Percentiles rank a stretch among this genome's conserved stretches.
These are phyloP conservation scores for Colletotrichum aenigma DNA, from an alignment of 2,329 filamentous ascomycete species.

Conservation along the genomic window DNA sequence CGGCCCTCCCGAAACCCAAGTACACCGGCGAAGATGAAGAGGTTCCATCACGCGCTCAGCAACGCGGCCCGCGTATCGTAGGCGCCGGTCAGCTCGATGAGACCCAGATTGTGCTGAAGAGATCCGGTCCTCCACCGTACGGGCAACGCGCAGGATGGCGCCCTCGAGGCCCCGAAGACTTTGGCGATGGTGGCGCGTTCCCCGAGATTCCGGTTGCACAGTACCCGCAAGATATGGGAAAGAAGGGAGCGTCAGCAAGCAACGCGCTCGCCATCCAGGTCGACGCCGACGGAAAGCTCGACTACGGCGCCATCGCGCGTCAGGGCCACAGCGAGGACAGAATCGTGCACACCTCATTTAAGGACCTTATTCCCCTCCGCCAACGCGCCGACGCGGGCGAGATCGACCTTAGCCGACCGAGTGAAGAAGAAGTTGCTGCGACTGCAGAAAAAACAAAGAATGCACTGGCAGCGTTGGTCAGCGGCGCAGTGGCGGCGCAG, in stretches of 20 bases:
- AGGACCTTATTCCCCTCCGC: constrained; percentile 91
- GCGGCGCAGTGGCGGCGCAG: constrained; percentile 86
- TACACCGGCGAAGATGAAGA: constrained; percentile 92
- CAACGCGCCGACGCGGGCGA: constrained; percentile 94
- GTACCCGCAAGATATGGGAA: constrained; percentile 94
- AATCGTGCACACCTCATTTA: constrained; percentile 93
- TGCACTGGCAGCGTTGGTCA: constrained; percentile 81
- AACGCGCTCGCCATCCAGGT: constrained; percentile 95
- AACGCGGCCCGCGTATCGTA: constrained; percentile 82
- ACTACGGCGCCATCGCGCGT: constrained; percentile 93
- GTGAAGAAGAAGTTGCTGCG: constrained; percentile 80
- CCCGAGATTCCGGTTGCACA: constrained; percentile 93
- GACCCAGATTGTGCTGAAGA: constrained; percentile 83
- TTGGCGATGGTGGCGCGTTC: constrained; percentile 94
- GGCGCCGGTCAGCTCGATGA: constrained; percentile 81
- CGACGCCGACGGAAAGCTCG: constrained; percentile 88
- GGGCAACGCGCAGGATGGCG: constrained; percentile 89
- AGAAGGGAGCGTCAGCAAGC: constrained; percentile 72
- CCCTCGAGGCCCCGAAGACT: constrained; percentile 87
- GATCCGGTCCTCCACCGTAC: constrained; percentile 85
- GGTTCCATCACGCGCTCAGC: constrained; percentile 70
- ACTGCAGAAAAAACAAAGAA: constrained; percentile 89
- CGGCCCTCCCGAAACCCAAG: constrained; percentile 85
- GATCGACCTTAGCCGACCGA: constrained; percentile 83
- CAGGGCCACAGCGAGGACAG: constrained; percentile 84